These are phyloP conservation scores for Termitomyces sp. DNA, from an alignment of 768 basidiomycete species.

Conservation along the genomic window DNA sequence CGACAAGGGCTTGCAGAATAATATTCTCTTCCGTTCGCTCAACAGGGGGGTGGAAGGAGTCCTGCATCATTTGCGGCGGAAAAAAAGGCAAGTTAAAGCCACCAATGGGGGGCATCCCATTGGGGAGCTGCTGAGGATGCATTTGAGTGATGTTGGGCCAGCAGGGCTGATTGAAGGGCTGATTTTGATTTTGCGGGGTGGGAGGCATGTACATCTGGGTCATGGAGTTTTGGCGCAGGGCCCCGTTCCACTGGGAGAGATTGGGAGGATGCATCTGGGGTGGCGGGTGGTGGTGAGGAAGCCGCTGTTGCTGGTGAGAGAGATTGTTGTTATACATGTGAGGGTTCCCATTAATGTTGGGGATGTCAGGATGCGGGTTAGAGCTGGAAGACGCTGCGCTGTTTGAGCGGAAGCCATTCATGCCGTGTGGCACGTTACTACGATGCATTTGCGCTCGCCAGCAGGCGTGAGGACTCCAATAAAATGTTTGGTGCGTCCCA, in stretches of 20 bases:
- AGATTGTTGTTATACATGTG: slow-evolving; percentile 4
- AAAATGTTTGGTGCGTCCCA: slow-evolving; percentile 7
- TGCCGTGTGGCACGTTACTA: slow-evolving; percentile 12
- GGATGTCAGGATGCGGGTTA: slow-evolving; percentile 24
- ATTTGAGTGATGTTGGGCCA: slow-evolving; percentile 28
- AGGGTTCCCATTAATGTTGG: slow-evolving; percentile 10
- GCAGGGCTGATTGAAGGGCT: slow-evolving; percentile 25
- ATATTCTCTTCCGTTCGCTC: slow-evolving; percentile 52
- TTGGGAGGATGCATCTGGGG: slow-evolving; percentile 6
- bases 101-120: slow-evolving; percentile 23
- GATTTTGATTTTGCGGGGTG: slow-evolving; percentile 28
- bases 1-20: slow-evolving; percentile 45
- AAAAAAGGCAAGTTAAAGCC: slow-evolving; percentile 37
- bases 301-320: slow-evolving; percentile 17
- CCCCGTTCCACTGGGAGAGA: slow-evolving; percentile 24
- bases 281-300: slow-evolving; percentile 21
- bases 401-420: slow-evolving; percentile 26
- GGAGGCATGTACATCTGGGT: slow-evolving; percentile 16
- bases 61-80: slow-evolving; percentile 51
- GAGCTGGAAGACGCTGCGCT: slow-evolving; percentile 31
- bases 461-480: not conserved
- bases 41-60: slow-evolving; percentile 53
- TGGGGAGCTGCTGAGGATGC: slow-evolving; percentile 24
- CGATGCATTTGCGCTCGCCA: slow-evolving; percentile 18
- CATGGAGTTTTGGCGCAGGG: slow-evolving; percentile 13